Conservation (phyloP, 1,139 yeast genomes). For the Taiozyma sp. region DNA sequence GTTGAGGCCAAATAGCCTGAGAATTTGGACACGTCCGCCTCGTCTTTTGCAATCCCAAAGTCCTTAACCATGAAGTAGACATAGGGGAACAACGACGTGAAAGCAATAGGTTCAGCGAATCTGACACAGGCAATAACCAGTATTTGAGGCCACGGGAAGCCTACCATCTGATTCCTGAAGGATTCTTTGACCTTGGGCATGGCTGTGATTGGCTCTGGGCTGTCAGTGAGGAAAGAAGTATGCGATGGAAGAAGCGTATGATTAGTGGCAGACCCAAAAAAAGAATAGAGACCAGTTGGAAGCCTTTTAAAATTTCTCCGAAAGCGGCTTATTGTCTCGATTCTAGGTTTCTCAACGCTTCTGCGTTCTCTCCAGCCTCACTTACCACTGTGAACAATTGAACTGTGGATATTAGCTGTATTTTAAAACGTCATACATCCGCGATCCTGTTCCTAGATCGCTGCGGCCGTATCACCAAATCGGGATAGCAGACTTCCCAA, state of each 20-base stretch:
- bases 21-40: slow-evolving; percentile 50
- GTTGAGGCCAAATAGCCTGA: slow-evolving; percentile 55
- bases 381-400: background rate
- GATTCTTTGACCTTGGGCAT: slow-evolving; percentile 5
- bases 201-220: background rate
- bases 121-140: slow-evolving; percentile 40
- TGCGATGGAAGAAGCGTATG: background rate
- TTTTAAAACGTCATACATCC: background rate
- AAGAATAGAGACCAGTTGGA: too few species aligned
- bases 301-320: background rate
- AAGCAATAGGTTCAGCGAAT: slow-evolving; percentile 57
- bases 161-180: slow-evolving; percentile 17
- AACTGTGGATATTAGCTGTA: background rate
- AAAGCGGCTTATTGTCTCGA: background rate
- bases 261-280: background rate
- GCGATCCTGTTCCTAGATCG: background rate
- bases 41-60: slow-evolving; percentile 45
- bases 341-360: background rate
- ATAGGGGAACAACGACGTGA: slow-evolving; percentile 59
- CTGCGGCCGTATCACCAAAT: background rate
- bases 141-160: slow-evolving; percentile 49
- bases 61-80: slow-evolving; percentile 59
- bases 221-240: background rate
- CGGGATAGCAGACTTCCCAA: background rate
- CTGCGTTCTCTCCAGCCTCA: background rate